A percentile compares a stretch with the other conserved stretches of the same genome.
Conservation (phyloP, 441 rosid genomes). For the Pelargonium cotyledonis region DNA sequence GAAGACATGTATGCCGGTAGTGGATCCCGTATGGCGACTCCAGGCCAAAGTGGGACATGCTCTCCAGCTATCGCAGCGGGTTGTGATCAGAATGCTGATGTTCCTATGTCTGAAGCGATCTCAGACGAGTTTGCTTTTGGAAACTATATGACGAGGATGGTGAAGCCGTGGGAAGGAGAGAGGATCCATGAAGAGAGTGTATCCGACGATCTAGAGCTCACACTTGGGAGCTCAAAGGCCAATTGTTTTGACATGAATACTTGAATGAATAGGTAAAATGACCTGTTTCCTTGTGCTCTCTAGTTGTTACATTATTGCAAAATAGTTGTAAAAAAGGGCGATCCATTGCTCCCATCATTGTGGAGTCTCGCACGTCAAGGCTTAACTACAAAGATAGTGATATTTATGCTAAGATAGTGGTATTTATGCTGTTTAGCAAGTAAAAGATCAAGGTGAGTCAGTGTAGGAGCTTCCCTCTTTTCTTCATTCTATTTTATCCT, state of each 20-base stretch:
- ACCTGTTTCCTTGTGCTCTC: not conserved
- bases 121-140: constrained; percentile 70
- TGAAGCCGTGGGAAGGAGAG: constrained; percentile 79
- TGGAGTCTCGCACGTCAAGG: too few relatives aligned
- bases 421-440: not conserved
- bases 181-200: constrained; percentile 66
- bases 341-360: too few relatives aligned
- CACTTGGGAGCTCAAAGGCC: constrained; percentile 63
- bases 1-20: constrained; percentile 43
- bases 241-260: constrained; percentile 27
- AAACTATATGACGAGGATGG: constrained; percentile 41
- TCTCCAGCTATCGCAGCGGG: constrained; percentile 56
- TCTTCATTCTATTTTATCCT: not conserved
- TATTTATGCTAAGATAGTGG: not conserved
- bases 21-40: constrained; percentile 61
- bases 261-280: not conserved
- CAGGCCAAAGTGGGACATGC: constrained; percentile 66
- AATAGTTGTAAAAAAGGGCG: too few relatives aligned
- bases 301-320: not conserved
- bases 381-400: not conserved
- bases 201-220: constrained; percentile 68
- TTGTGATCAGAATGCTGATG: constrained; percentile 48
- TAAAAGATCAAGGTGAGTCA: constrained; percentile 15
- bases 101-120: constrained; percentile 50
- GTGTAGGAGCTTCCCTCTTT: constrained; percentile 11